Evolutionary conservation across 495 filamentous ascomycete genomes (phyloP).

Genomic region (Aspergillus saccharolyticus): DNA sequence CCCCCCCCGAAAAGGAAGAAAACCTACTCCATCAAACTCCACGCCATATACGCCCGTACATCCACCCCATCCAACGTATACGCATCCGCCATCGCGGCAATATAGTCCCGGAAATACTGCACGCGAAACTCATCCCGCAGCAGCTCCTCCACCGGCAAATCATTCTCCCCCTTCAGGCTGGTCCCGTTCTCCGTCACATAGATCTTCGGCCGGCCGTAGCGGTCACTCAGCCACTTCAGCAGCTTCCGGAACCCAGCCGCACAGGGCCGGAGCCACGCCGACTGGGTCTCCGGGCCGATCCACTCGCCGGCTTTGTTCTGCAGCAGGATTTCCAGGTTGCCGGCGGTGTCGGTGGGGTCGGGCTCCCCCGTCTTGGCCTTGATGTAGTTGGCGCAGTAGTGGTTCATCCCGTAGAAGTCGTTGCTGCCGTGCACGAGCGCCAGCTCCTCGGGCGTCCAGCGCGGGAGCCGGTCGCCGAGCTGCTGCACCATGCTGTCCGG

Average conservation of each 20-base stretch:
- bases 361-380: slow-evolving; percentile 58
- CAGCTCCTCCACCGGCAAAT: slow-evolving; percentile 61
- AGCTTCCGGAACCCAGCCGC: slow-evolving; percentile 70
- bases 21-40: slow-evolving; percentile 69
- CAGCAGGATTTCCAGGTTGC: slow-evolving; percentile 63
- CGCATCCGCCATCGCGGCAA: slow-evolving; percentile 65
- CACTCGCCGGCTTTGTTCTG: slow-evolving; percentile 62
- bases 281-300: slow-evolving; percentile 72
- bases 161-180: slow-evolving; percentile 72
- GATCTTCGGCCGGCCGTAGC: slow-evolving; percentile 68
- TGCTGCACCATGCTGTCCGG: slow-evolving; percentile 71
- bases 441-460: slow-evolving; percentile 59
- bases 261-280: slow-evolving; percentile 67
- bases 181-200: slow-evolving; percentile 83
- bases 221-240: slow-evolving; percentile 72
- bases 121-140: slow-evolving; percentile 70
- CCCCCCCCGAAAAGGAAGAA: not conserved
- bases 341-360: slow-evolving; percentile 59
- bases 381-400: slow-evolving; percentile 80
- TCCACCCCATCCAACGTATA: slow-evolving; percentile 62
- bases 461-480: slow-evolving; percentile 63
- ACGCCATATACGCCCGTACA: slow-evolving; percentile 70
- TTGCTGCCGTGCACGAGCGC: slow-evolving; percentile 68
- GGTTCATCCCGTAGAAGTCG: slow-evolving; percentile 83
- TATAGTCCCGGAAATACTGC: slow-evolving; percentile 69